These are phyloP conservation scores for Colletotrichum spinosum DNA, from an alignment of 2,329 filamentous ascomycete species.

Conservation along the genomic window DNA sequence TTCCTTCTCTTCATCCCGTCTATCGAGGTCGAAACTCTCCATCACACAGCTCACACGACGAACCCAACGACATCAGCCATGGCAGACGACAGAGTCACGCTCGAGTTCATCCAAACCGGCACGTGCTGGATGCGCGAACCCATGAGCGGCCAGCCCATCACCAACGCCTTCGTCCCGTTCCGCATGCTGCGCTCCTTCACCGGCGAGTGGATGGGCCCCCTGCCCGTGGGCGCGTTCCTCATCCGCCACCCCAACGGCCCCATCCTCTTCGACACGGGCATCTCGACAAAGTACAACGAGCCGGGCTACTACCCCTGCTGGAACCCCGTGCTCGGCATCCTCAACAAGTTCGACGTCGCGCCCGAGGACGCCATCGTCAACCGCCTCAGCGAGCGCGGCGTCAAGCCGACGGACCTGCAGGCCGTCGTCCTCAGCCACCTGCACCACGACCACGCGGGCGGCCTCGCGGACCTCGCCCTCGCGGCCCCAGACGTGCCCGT, in stretches of 20 bases:
- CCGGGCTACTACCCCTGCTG: conserved; percentile 40
- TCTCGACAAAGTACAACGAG: conserved; percentile 39
- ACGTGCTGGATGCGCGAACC: conserved; percentile 37
- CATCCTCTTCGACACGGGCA: conserved; percentile 42
- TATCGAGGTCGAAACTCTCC: no score
- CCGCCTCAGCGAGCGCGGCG: conserved; percentile 37
- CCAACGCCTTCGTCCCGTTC: conserved; percentile 36
- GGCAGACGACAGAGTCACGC: conserved; percentile 11
- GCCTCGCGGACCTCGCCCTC: conserved; percentile 41
- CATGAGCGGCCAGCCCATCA: conserved; percentile 38
- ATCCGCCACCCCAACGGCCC: conserved; percentile 40
- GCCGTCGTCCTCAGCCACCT: conserved; percentile 45
- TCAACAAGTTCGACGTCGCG: conserved; percentile 30
- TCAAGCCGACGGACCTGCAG: conserved; percentile 41
- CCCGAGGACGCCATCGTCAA: conserved; percentile 38
- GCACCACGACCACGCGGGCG: conserved; percentile 44
- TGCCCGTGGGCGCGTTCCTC: conserved; percentile 41
- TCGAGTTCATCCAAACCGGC: conserved; percentile 41
- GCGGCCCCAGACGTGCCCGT: conserved; percentile 44
- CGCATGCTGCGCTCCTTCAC: conserved; percentile 40
- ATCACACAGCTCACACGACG: no score
- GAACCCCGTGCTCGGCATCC: conserved; percentile 34
- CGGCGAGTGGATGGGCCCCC: conserved; percentile 37
- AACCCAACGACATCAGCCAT: conserved; percentile 5
- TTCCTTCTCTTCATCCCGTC: no score